Percentiles rank a stretch among this genome's conserved stretches.
These are phyloP conservation scores for Sporisorium graminicola DNA, from an alignment of 1,284 basidiomycete species.

Conservation along the genomic window DNA sequence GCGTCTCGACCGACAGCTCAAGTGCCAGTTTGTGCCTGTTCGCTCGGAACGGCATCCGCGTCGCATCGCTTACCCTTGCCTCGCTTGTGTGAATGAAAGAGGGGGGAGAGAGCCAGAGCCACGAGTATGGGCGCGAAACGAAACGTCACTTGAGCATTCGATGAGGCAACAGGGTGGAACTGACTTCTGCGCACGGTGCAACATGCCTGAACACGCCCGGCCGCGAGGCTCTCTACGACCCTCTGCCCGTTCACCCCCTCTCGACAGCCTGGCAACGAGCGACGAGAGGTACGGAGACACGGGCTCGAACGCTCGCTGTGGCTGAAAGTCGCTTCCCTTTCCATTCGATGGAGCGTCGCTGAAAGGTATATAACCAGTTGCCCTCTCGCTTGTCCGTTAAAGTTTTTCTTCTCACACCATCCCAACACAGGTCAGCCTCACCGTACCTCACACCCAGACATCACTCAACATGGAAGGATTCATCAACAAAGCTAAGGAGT, in stretches of 20 bases:
- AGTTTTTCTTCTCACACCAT: too few relatives aligned
- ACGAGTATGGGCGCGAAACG: not conserved
- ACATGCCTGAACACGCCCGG: not conserved
- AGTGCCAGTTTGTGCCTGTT: not conserved
- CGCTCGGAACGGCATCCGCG: not conserved
- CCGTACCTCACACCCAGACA: not conserved
- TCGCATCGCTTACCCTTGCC: not conserved
- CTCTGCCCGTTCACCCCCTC: conserved; percentile 1
- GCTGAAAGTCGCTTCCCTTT: not conserved
- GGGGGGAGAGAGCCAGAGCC: not conserved
- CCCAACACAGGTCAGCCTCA: not conserved
- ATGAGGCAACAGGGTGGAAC: conserved; percentile 18
- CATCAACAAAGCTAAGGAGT: conserved; percentile 63
- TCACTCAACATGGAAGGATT: conserved; percentile 55
- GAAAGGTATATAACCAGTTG: conserved; percentile 10
- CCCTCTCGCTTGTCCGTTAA: too few relatives aligned
- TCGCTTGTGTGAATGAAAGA: not conserved
- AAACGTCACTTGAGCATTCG: conserved; percentile 9
- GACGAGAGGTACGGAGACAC: not conserved
- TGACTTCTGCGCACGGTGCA: conserved; percentile 9
- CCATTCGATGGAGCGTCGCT: not conserved
- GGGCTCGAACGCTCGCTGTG: not conserved
- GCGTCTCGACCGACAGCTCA: not conserved
- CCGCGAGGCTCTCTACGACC: not conserved
- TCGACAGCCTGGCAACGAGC: not conserved